Base-by-base conservation (phyloP, 2,329 filamentous ascomycete species). In the Aureobasidium sp. region DNA sequence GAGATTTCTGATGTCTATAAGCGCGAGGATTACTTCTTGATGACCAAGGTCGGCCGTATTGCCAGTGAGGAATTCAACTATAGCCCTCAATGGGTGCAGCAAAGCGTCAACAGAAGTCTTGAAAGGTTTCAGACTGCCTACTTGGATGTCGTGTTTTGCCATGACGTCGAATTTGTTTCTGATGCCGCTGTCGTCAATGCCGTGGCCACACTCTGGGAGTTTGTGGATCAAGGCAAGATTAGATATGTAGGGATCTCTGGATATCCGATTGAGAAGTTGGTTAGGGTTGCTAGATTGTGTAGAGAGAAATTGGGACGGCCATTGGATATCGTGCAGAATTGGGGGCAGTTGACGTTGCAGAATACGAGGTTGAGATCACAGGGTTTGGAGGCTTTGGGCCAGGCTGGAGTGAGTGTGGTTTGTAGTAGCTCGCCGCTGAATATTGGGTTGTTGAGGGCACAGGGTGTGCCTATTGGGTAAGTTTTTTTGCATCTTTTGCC, bases 191-290 rank as follows among this genome's bases (percentile, higher is more conserved):
- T 84, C 1, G 68, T 87, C 1, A 70, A 69, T 51, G 79, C 79
- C 0, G 71, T 80, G 5, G 76, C 73, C 1, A 89, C 91, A 71
- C 79, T 96, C 64, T 84, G 91, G 29, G 78, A 84, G 3, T 83
- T 96, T 58, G 87, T 90, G 69, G 80, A 76, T 45, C 75, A 87
- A 52, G 86, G 88, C 1, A 75, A 84, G 0, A 72, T 96, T 11
- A 84, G 85, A 56, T 93, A 95, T 69, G 83, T 96, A 22, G 92
- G 92, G 34, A 94, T 96, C 71, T 91, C 87, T 25, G 91, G 91
- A 2, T 96, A 94, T 67, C 91, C 91, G 0, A 83, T 95, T 2
- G 79, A 84, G 9, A 78, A 85, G 2, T 82, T 96, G 1, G 85
- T 83, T 67, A 80, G 82, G 4, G 80, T 93, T 14, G 87, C 91